Evolutionary conservation across 208 protist genomes (phyloP), one percentile per base, ranked within the genome.

Genomic region (Wallacemonas sp.): DNA sequence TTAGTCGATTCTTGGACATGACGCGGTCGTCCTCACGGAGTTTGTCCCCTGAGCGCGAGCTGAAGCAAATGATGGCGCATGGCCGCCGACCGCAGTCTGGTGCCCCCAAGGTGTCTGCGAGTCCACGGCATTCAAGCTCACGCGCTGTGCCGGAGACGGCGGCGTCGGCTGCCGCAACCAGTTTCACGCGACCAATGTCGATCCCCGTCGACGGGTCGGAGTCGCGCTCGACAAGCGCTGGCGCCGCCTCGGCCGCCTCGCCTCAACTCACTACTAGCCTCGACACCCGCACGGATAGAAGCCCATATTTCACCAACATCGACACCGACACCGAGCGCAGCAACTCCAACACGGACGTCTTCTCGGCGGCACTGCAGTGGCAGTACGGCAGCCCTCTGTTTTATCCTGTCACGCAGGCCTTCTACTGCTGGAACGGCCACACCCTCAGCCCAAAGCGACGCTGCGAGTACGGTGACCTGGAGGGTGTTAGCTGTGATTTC

Each of bases 401-500:
- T 63, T 73, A 95, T 55, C 84, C 85, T 0, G 81, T 91, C 26
- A 77, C 64, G 26, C 41, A 73, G 17, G 24, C 66, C 32, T 85
- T 84, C 62, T 66, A 79, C 26, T 95, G 89, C 69, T 95, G 86
- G 85, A 66, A 78, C 3, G 54, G 71, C 10, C 79, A 91, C 53
- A 26, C 59, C 38, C 54, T 95, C 27, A 38, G 67, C 27, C 24
- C 37, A 2, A 78, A 77, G 17, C 52, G 63, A 8, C 53, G 73
- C 17, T 24, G 44, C 4, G 58, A 72, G 46, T 93, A 95, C 64
- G 74, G 65, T 17, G 45, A 32, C 22, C 69, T 85, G 24, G 89
- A 91, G 26, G 89, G 86, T 29, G 73, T 95, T 41, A 90, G 79
- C 70, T 95, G 89, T 53, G 89, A 95, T 48, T 95, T 95, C 48